phyloP scores from a whole-genome alignment of 2,329 filamentous ascomycete genomes.

The Ceratocystis diversiconidia region DNA sequence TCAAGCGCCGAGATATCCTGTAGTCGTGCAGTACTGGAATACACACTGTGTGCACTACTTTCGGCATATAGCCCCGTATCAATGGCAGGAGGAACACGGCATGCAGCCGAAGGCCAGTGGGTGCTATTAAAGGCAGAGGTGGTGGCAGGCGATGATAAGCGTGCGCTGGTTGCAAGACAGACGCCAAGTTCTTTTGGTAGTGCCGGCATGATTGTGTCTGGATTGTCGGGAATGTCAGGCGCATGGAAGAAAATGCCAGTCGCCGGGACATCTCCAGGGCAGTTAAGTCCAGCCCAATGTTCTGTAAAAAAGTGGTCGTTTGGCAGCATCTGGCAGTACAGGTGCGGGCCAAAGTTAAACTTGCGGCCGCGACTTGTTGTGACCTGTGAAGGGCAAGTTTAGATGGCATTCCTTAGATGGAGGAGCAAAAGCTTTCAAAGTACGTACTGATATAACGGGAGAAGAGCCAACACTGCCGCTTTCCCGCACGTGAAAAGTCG shows the following conservation, averaged over 20 bases:
- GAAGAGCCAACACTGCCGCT: constrained; percentile 12
- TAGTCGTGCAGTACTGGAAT: not conserved
- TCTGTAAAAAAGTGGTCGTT: constrained; percentile 17
- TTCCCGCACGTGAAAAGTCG: constrained; percentile 11
- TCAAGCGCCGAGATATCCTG: constrained; percentile 5
- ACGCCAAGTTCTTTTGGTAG: constrained; percentile 15
- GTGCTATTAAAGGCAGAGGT: not conserved
- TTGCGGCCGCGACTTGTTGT: constrained; percentile 6
- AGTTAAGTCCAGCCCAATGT: constrained; percentile 12
- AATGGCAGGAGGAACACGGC: not conserved
- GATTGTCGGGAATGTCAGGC: constrained; percentile 11
- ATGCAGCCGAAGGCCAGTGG: not conserved
- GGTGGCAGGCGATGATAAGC: not conserved
- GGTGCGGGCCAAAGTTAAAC: constrained; percentile 16
- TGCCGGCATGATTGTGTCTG: constrained; percentile 3
- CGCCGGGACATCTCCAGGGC: constrained; percentile 3
- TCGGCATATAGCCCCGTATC: not conserved
- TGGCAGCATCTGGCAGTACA: constrained; percentile 13
- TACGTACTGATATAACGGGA: constrained; percentile 10
- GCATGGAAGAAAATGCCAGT: constrained; percentile 16
- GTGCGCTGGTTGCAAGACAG: not conserved
- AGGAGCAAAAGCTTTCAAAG: not conserved
- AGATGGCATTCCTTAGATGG: not conserved
- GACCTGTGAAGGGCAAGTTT: not conserved
- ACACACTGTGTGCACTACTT: constrained; percentile 12